These are phyloP conservation scores for Bombardia bombarda DNA, from an alignment of 495 filamentous ascomycete genomes.

Conservation along the genomic window DNA sequence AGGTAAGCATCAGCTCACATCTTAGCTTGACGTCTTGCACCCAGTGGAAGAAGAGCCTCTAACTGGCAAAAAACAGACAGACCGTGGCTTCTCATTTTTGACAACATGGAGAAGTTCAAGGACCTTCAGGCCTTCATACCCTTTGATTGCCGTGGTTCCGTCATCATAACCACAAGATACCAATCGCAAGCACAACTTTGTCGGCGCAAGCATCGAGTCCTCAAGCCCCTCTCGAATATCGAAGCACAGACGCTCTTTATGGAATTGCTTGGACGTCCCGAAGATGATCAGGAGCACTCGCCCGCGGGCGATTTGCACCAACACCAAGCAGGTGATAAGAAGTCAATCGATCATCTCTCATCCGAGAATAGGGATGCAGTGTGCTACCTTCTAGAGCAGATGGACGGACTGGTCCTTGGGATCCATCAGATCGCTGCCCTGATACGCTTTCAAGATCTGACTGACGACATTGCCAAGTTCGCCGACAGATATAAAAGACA, in stretches of 20 bases:
- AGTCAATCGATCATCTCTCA: not conserved
- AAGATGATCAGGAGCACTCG: not conserved
- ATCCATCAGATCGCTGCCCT: not conserved
- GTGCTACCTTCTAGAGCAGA: not conserved
- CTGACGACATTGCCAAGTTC: not conserved
- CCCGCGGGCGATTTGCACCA: not conserved
- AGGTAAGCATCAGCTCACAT: not conserved
- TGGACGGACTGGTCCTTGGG: not conserved
- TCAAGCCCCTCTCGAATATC: not conserved
- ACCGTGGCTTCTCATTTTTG: not conserved
- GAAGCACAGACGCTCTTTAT: not conserved
- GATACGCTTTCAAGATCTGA: not conserved
- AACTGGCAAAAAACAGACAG: not conserved
- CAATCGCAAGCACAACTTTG: not conserved
- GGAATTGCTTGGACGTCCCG: not conserved
- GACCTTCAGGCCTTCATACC: not conserved
- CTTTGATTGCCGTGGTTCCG: not conserved
- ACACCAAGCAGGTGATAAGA: not conserved
- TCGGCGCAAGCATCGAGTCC: not conserved
- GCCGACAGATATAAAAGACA: not conserved
- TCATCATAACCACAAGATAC: not conserved
- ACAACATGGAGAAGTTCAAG: not conserved
- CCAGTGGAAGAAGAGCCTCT: not conserved
- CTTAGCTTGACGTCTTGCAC: not conserved
- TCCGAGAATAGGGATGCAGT: not conserved